Base-by-base conservation (phyloP, 176 grass and related monocot species). In the Hordeum marinum region DNA sequence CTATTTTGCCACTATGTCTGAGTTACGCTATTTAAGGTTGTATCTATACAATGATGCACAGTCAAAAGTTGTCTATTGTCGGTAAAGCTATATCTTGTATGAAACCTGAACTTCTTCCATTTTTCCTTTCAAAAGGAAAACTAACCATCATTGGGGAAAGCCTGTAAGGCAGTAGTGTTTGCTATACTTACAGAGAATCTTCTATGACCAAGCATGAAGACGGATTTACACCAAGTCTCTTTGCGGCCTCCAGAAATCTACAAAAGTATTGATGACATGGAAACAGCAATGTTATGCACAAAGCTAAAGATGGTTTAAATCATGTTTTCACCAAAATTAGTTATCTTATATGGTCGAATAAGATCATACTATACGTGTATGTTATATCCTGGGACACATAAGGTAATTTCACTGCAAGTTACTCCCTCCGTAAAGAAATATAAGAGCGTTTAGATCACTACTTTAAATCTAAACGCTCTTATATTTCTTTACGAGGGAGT, bases 231-330 rank as follows among this genome's bases (percentile, higher is more conserved):
- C 83, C 90, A 73, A 97, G 92, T 77, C 88, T 87, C 66, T 89
- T 92, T 87, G 92, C 86, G 32, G 90, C 85, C 84, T 97, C 94
- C 21, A 97, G 77, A 67, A 94, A 97, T 89, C 94, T 97, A 80
- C 35, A 65, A 80, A 75, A 69, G 8, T n/a, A 52, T 45, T 59
- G 10, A 77, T 39, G 36, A 55, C 27, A 72, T 10, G 60, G 24
- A 43, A 57, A 72, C n/a, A 65, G 39, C 45, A 78, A 60, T 26
- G 58, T 58, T 63, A 69, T 57, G 18, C 54, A 35, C 36, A 1
- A 6, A 46, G 46, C 12, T 80, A 63, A 72, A 80, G 21, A 80
- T 60, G 43, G 3, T 29, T 46, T 17, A 0, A 8, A 63, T 75
- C 9, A 17, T 15, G 15, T 61, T 48, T 15, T 8, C 46, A 75